A percentile compares a stretch with the other conserved stretches of the same genome.
Conservation (phyloP, 2,329 filamentous ascomycete species). For the Cercospora nicotianae region DNA sequence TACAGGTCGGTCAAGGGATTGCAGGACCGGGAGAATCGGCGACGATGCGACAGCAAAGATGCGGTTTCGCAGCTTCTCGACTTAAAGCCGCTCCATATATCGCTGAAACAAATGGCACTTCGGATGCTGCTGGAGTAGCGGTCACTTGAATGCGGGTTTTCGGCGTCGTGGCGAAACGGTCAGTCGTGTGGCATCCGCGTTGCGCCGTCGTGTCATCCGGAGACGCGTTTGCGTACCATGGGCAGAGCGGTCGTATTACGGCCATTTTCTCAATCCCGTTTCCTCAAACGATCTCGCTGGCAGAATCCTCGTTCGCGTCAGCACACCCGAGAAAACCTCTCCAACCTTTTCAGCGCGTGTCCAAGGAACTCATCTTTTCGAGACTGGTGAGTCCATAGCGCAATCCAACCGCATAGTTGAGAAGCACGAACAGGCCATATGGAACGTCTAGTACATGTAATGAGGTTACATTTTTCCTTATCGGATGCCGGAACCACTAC, state of each 20-base stretch:
- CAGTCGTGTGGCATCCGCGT: not conserved
- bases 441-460: not conserved
- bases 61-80: not conserved
- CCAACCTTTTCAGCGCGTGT: not conserved
- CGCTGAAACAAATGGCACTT: not conserved
- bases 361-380: not conserved
- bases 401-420: not conserved
- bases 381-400: not conserved
- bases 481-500: constrained; percentile 7
- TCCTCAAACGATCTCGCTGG: not conserved
- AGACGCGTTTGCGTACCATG: constrained; percentile 4
- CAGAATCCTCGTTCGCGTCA: not conserved
- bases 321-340: not conserved
- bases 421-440: not conserved
- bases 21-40: not conserved
- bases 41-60: not conserved
- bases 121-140: not conserved
- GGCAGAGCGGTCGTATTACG: constrained; percentile 4
- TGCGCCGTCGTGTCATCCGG: constrained; percentile 2
- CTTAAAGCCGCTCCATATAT: not conserved
- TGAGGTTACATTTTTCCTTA: not conserved
- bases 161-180: not conserved
- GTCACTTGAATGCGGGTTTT: not conserved
- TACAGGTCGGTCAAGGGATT: not conserved
- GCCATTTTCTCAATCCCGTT: not conserved